These are phyloP conservation scores for Dioscorea dumetorum DNA, from an alignment of 106 monocot genomes.

Conservation along the genomic window DNA sequence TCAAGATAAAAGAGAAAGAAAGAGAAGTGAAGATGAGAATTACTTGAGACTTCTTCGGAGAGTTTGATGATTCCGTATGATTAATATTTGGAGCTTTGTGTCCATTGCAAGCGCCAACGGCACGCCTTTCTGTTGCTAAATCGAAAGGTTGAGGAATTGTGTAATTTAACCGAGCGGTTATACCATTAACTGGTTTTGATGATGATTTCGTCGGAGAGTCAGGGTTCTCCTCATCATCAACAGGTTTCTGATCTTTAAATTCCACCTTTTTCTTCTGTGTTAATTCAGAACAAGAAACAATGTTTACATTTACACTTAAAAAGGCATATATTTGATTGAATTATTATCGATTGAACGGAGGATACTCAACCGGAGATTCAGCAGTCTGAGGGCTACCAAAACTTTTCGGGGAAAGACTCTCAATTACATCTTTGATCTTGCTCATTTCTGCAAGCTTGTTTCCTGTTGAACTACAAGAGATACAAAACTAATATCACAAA, in stretches of 20 bases:
- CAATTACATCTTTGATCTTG: too few species aligned
- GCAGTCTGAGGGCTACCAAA: too few species aligned
- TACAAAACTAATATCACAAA: too few species aligned
- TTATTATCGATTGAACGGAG: too few species aligned
- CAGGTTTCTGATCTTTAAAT: neutral
- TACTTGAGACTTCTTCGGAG: slow-evolving; percentile 25
- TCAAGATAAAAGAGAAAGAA: neutral
- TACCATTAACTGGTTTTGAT: slow-evolving; percentile 14
- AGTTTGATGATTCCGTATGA: slow-evolving; percentile 6
- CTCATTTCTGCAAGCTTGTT: too few species aligned
- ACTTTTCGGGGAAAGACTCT: too few species aligned
- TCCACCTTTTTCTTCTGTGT: slow-evolving; percentile 11
- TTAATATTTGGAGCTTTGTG: slow-evolving; percentile 10
- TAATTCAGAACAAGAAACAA: too few species aligned
- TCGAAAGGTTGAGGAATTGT: slow-evolving; percentile 30
- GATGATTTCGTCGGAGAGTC: slow-evolving; percentile 15
- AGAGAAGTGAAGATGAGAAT: neutral
- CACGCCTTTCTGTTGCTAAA: slow-evolving; percentile 41
- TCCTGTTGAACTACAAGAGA: too few species aligned
- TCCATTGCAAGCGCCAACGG: slow-evolving; percentile 11
- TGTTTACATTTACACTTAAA: too few species aligned
- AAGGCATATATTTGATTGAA: too few species aligned
- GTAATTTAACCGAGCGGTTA: slow-evolving; percentile 9
- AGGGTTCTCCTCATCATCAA: slow-evolving; percentile 4
- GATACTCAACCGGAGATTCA: too few species aligned